Evolutionary conservation across 176 grass and related monocot genomes (phyloP).

Genomic region (Urochloa ruziziensis): DNA sequence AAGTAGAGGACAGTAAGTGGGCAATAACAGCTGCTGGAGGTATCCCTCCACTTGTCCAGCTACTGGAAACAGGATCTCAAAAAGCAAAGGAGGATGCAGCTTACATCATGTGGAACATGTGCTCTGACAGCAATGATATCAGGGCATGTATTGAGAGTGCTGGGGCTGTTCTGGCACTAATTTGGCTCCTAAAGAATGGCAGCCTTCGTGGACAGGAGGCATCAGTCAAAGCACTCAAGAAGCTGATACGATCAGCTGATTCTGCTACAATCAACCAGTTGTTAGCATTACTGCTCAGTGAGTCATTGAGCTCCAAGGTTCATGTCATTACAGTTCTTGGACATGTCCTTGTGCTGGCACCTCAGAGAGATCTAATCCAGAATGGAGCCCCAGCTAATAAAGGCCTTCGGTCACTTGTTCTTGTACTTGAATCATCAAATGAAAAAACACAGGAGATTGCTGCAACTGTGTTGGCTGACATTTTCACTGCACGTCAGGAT

Average conservation of each 20-base stretch:
- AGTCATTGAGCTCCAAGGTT: constrained; percentile 65
- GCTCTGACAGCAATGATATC: constrained; percentile 90
- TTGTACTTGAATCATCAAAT: constrained; percentile 77
- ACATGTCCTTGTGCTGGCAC: constrained; percentile 84
- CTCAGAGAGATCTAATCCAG: constrained; percentile 68
- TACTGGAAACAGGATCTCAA: constrained; percentile 86
- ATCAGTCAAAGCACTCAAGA: constrained; percentile 86
- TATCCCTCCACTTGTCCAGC: constrained; percentile 87
- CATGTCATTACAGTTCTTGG: constrained; percentile 89
- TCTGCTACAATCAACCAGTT: constrained; percentile 90
- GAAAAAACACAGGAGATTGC: constrained; percentile 84
- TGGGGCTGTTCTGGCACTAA: constrained; percentile 71
- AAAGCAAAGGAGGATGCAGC: constrained; percentile 90
- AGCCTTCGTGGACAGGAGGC: constrained; percentile 68
- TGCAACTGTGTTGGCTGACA: constrained; percentile 87
- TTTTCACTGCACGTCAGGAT: constrained; percentile 80
- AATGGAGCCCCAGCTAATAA: constrained; percentile 83
- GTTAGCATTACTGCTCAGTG: constrained; percentile 70
- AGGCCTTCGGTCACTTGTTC: constrained; percentile 79
- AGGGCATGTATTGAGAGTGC: constrained; percentile 94
- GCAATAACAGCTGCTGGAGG: constrained; percentile 98
- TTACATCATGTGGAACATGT: constrained; percentile 86
- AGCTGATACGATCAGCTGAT: constrained; percentile 76
- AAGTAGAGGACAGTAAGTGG: constrained; percentile 98
- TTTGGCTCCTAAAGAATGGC: constrained; percentile 87